Percentiles rank a stretch among this genome's conserved stretches.
Evolutionary conservation across 805 yeast genomes (phyloP).

Genomic region (Pichia phayaonensis): DNA sequence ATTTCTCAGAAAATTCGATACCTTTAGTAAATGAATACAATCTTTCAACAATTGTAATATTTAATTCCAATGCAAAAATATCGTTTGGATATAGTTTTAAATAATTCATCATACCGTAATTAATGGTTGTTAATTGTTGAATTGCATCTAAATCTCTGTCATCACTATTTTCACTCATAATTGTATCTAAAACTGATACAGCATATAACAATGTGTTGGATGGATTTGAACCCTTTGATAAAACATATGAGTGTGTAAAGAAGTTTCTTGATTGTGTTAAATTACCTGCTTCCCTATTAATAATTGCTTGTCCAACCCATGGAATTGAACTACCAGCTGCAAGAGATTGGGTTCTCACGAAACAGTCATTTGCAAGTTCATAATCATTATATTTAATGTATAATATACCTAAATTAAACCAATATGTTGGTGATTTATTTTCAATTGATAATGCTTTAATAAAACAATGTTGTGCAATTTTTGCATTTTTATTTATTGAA

Average conservation of each 20-base stretch:
- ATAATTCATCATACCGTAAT: slow-evolving; percentile 56
- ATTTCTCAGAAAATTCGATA: slow-evolving; percentile 34
- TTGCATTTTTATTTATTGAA: slow-evolving; percentile 53
- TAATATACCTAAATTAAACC: slow-evolving; percentile 78
- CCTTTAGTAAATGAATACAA: slow-evolving; percentile 56
- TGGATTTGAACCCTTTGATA: slow-evolving; percentile 68
- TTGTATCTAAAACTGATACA: slow-evolving; percentile 40
- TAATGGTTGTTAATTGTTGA: slow-evolving; percentile 62
- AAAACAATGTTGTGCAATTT: slow-evolving; percentile 86
- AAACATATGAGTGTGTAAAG: slow-evolving; percentile 69
- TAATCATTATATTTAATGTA: slow-evolving; percentile 62
- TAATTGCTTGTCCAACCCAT: slow-evolving; percentile 83
- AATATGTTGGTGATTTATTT: slow-evolving; percentile 56
- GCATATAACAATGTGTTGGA: slow-evolving; percentile 71
- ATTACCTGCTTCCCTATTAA: slow-evolving; percentile 45
- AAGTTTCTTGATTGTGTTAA: slow-evolving; percentile 42
- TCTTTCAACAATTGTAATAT: slow-evolving; percentile 58
- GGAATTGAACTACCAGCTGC: slow-evolving; percentile 70
- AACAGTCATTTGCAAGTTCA: slow-evolving; percentile 66
- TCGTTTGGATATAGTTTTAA: slow-evolving; percentile 57
- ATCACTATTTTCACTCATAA: slow-evolving; percentile 33
- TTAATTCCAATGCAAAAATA: slow-evolving; percentile 46
- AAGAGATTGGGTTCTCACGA: slow-evolving; percentile 66
- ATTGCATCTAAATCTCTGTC: slow-evolving; percentile 49
- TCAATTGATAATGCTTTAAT: slow-evolving; percentile 72